phyloP scores from a whole-genome alignment of 805 yeast genomes.

The Saturnispora serradocipensis region DNA sequence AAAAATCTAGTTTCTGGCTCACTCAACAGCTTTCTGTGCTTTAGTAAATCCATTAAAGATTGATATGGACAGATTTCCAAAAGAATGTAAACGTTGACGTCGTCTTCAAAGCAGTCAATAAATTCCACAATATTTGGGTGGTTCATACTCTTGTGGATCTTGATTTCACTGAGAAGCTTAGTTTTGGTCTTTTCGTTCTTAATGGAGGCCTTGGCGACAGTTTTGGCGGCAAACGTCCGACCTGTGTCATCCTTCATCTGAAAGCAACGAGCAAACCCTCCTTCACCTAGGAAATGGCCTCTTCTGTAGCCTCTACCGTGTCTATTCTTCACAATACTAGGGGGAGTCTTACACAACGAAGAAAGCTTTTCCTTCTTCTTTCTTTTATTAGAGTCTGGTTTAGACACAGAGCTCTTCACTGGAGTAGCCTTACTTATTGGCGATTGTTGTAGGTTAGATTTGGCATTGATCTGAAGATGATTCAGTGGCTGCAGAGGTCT shows the following conservation, averaged over 20 bases:
- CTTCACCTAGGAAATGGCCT: slow-evolving; percentile 90
- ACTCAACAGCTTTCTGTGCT: slow-evolving; percentile 70
- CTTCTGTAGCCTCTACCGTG: slow-evolving; percentile 83
- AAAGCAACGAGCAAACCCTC: slow-evolving; percentile 98
- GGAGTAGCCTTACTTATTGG: slow-evolving; percentile 29
- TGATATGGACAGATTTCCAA: slow-evolving; percentile 94
- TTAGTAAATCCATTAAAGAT: slow-evolving; percentile 84
- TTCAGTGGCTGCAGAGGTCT: slow-evolving; percentile 47
- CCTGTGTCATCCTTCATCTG: slow-evolving; percentile 91
- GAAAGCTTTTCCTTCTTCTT: slow-evolving; percentile 86
- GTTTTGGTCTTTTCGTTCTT: slow-evolving; percentile 83
- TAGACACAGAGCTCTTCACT: slow-evolving; percentile 29
- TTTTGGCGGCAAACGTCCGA: slow-evolving; percentile 86
- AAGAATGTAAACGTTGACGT: slow-evolving; percentile 83
- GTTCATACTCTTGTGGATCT: slow-evolving; percentile 81
- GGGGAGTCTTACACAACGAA: slow-evolving; percentile 92
- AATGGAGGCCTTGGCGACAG: slow-evolving; percentile 93
- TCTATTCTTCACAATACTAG: slow-evolving; percentile 81
- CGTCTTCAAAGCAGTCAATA: slow-evolving; percentile 95
- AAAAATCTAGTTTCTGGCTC: slow-evolving; percentile 90
- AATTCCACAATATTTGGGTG: slow-evolving; percentile 90
- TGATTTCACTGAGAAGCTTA: slow-evolving; percentile 84
- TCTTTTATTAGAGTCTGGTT: slow-evolving; percentile 29
- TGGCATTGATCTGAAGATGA: slow-evolving; percentile 41
- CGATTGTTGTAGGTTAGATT: slow-evolving; percentile 25